phyloP scores from a whole-genome alignment of 805 yeast species.

The Metschnikowia hibisci region DNA sequence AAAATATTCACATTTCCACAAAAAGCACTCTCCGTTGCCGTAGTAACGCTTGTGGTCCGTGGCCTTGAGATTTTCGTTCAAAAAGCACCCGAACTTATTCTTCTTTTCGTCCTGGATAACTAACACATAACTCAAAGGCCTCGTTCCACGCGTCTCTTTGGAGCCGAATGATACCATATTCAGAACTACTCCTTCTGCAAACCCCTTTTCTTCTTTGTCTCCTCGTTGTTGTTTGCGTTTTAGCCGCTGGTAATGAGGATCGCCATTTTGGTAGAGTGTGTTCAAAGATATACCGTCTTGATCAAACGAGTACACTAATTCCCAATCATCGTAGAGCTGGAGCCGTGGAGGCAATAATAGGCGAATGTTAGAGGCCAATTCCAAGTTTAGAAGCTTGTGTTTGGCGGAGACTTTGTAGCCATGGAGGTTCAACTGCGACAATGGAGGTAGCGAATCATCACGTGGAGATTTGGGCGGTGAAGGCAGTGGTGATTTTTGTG shows the following conservation, averaged over 20 bases:
- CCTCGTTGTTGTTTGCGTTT: conserved; percentile 10
- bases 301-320: conserved; percentile 74
- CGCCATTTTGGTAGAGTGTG: conserved; percentile 62
- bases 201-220: conserved; percentile 27
- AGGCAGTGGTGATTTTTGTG: conserved; percentile 6
- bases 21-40: conserved; percentile 94
- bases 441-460: conserved; percentile 35
- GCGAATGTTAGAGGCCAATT: conserved; percentile 72
- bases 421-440: conserved; percentile 50
- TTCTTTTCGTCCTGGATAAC: conserved; percentile 63
- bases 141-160: conserved; percentile 19
- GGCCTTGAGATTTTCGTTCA: conserved; percentile 69
- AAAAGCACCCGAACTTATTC: conserved; percentile 71
- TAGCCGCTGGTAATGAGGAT: conserved; percentile 39
- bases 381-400: conserved; percentile 53
- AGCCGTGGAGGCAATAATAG: conserved; percentile 70
- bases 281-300: conserved; percentile 87
- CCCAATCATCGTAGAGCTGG: conserved; percentile 77
- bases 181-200: conserved; percentile 32
- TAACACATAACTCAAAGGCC: conserved; percentile 67
- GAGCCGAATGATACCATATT: conserved; percentile 28
- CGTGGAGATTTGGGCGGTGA: neutral
- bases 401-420: conserved; percentile 64
- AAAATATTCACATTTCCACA: conserved; percentile 70
- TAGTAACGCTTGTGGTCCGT: conserved; percentile 70